A percentile compares a stretch with the other conserved stretches of the same genome.
phyloP scores from a whole-genome alignment of 176 grass and related monocot genomes.

The Carex parvula region DNA sequence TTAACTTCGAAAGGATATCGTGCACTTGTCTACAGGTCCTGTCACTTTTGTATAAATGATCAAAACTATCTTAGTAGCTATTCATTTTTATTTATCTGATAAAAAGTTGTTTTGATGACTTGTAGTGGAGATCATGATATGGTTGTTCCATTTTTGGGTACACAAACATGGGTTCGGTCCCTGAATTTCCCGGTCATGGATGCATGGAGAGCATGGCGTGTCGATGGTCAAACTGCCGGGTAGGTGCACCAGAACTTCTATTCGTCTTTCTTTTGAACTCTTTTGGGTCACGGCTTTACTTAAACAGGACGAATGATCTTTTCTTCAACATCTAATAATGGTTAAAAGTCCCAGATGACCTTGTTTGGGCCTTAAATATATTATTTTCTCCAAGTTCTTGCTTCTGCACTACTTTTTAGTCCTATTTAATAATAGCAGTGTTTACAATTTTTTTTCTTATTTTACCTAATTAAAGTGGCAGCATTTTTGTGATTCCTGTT shows the following conservation, averaged over 20 bases:
- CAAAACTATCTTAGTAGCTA: background rate
- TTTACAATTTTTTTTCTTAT: background rate
- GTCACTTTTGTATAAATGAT: background rate
- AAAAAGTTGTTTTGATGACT: background rate
- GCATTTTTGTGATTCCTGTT: too few species aligned
- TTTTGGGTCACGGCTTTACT: too few species aligned
- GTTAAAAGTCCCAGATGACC: too few species aligned
- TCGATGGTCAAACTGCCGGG: slow-evolving; percentile 45
- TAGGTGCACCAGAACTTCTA: background rate
- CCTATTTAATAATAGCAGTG: background rate
- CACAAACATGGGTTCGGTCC: slow-evolving; percentile 54
- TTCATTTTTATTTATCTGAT: background rate
- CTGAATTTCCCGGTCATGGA: slow-evolving; percentile 46
- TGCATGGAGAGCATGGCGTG: slow-evolving; percentile 59
- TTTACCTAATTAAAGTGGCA: too few species aligned
- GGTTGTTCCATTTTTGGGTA: slow-evolving; percentile 47
- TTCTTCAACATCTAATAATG: too few species aligned
- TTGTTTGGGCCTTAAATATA: too few species aligned
- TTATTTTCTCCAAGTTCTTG: too few species aligned
- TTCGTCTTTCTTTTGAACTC: background rate
- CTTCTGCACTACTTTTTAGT: too few species aligned
- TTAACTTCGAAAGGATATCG: slow-evolving; percentile 38
- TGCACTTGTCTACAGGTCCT: slow-evolving; percentile 41
- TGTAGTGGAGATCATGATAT: slow-evolving; percentile 60
- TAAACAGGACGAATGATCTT: too few species aligned